phyloP scores from a whole-genome alignment of 352 stramenopile species.

The Pythium myriotylum region DNA sequence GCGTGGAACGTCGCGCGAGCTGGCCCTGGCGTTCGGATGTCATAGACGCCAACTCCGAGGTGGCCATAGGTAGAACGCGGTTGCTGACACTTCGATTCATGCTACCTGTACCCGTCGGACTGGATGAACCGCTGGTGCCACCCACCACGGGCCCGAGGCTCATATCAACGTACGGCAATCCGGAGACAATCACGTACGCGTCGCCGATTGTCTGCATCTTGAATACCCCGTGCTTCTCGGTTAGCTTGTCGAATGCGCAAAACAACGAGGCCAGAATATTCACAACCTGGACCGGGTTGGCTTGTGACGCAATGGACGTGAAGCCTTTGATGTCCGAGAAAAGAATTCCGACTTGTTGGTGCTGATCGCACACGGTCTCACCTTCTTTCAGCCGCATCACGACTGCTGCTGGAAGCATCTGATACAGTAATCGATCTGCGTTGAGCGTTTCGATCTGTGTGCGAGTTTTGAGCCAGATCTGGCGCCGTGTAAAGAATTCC shows the following conservation, averaged over 20 bases:
- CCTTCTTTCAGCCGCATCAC: constrained; percentile 87
- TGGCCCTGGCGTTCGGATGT: constrained; percentile 22
- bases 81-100: constrained; percentile 36
- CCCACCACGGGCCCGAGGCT: constrained; percentile 65
- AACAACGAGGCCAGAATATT: constrained; percentile 93
- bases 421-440: constrained; percentile 79
- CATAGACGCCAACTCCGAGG: constrained; percentile 18
- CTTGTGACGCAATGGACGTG: constrained; percentile 86
- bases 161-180: constrained; percentile 86
- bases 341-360: constrained; percentile 87
- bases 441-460: constrained; percentile 87
- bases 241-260: constrained; percentile 91
- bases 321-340: constrained; percentile 94
- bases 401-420: constrained; percentile 85
- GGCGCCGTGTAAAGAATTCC: constrained; percentile 80
- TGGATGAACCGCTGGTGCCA: not conserved
- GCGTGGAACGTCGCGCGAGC: constrained; percentile 50
- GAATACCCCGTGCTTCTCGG: constrained; percentile 91
- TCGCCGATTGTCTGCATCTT: constrained; percentile 95
- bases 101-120: not conserved
- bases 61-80: constrained; percentile 51
- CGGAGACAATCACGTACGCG: constrained; percentile 91
- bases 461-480: constrained; percentile 86
- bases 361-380: constrained; percentile 83
- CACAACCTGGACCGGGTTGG: constrained; percentile 86